These are phyloP conservation scores for Davidsoniella australis DNA, from an alignment of 2,329 filamentous ascomycete genomes.

Conservation along the genomic window DNA sequence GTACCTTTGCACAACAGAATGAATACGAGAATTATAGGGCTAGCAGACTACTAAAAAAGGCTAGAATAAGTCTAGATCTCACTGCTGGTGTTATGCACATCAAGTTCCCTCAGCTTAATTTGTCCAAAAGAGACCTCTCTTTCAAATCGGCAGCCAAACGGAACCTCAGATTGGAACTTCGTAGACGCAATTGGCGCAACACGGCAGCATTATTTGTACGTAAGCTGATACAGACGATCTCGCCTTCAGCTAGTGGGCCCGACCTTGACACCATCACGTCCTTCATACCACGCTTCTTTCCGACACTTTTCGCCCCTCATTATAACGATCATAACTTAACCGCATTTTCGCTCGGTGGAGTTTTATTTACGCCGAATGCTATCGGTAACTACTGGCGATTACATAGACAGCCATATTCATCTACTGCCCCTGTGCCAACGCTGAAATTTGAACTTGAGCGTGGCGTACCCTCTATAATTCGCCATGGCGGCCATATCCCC, in stretches of 20 bases:
- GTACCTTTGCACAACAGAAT: constrained; percentile 29
- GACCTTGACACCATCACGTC: constrained; percentile 28
- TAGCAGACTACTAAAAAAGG: constrained; percentile 24
- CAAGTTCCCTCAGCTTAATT: not conserved
- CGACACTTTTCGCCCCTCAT: constrained; percentile 21
- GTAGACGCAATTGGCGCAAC: not conserved
- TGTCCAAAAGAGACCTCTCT: not conserved
- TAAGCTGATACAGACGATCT: constrained; percentile 32
- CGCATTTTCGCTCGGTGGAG: constrained; percentile 24
- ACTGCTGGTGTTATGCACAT: not conserved
- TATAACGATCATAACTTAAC: constrained; percentile 8
- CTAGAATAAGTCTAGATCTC: not conserved
- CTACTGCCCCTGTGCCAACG: constrained; percentile 25
- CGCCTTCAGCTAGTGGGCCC: constrained; percentile 28
- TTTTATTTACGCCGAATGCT: constrained; percentile 24
- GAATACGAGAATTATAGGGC: constrained; percentile 33
- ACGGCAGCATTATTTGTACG: constrained; percentile 30
- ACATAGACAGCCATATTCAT: constrained; percentile 29
- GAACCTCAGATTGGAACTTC: not conserved
- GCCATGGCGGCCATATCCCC: not conserved
- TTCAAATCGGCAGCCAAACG: not conserved
- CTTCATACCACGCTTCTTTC: constrained; percentile 31
- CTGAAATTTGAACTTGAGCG: constrained; percentile 15
- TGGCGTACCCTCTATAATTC: not conserved
- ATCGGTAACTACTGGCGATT: constrained; percentile 31